Base-by-base conservation (phyloP, 2,329 filamentous ascomycete genomes). In the Aspergillus sp. region DNA sequence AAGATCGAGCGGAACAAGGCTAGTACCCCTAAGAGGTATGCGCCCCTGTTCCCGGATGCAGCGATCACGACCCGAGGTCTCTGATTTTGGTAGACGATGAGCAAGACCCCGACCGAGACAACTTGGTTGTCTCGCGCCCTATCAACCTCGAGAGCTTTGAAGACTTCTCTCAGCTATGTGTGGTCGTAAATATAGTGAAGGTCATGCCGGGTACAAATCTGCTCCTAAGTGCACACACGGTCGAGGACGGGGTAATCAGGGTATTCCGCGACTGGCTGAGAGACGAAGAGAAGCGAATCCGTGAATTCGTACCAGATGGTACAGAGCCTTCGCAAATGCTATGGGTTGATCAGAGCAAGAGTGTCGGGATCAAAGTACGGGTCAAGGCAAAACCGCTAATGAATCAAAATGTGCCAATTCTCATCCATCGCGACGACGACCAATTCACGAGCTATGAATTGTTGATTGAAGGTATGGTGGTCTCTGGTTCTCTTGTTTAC, bases 261-360 rank as follows among this genome's bases (percentile, higher is more conserved):
- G 81, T 95, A 0, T 93, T 87, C 82, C 83, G 90, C 55, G 79
- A 88, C 15, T 95, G 91, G 90, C 78, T 95, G 38, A 80, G 81
- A 5, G 75, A 81, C 25, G 79, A 78, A 52, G 73, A 68, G 15
- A 38, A 64, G 57, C 50, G 32, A 51, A 36, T 32, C 21, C 48
- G 50, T 5, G 41, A 27, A 32, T 21, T 32, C 5, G 17, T 30
- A 17, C 25, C 11, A 32, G 63, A 59, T 54, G 72, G 67, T 49
- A 70, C 57, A 53, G 73, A 69, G 51, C 68, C 73, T 8, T 42
- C 53, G 39, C 67, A 71, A 17, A 82, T 92, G 32, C 73, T 94
- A 0, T 95, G 91, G 91, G 83, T 88, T 3, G 89, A 88, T 67
- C 75, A 80, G 3, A 73, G 78, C 1, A 84, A 84, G 66, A 83